phyloP scores from a whole-genome alignment of 108 stramenopile genomes.

The Nitzschia putrida region DNA sequence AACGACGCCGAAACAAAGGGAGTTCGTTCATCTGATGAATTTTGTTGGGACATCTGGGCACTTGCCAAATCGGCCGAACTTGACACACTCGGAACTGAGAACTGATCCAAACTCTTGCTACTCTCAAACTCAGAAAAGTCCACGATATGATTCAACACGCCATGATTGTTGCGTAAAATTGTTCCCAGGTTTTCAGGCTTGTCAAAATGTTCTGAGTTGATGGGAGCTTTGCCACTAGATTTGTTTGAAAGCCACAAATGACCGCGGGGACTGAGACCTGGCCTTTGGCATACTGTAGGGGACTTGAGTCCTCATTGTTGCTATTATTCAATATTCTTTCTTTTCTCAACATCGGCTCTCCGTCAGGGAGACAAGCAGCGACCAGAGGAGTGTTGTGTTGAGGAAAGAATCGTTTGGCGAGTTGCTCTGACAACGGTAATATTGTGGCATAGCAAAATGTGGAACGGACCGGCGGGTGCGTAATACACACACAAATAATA shows the following conservation, averaged over 20 bases:
- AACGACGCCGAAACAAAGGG: background rate
- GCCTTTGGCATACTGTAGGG: background rate
- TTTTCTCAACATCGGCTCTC: too few species aligned
- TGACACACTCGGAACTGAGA: constrained; percentile 1
- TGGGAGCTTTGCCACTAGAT: background rate
- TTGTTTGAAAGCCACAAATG: background rate
- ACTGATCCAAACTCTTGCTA: background rate
- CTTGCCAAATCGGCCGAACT: constrained; percentile 16
- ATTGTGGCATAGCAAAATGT: too few species aligned
- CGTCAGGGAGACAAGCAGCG: too few species aligned
- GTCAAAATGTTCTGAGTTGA: background rate
- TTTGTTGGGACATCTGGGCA: background rate
- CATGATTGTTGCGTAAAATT: constrained; percentile 16
- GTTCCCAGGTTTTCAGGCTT: constrained; percentile 11
- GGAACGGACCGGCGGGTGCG: too few species aligned
- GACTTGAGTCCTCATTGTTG: background rate
- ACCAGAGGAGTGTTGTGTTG: too few species aligned
- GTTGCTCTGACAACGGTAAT: too few species aligned
- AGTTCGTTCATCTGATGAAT: background rate
- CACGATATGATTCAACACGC: constrained; percentile 8
- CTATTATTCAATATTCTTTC: background rate
- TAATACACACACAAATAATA: too few species aligned
- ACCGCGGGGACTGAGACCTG: background rate
- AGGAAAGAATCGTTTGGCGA: too few species aligned
- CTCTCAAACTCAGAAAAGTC: constrained; percentile 14